Conservation (phyloP, 441 rosid genomes). For the Jatropha multifida region DNA sequence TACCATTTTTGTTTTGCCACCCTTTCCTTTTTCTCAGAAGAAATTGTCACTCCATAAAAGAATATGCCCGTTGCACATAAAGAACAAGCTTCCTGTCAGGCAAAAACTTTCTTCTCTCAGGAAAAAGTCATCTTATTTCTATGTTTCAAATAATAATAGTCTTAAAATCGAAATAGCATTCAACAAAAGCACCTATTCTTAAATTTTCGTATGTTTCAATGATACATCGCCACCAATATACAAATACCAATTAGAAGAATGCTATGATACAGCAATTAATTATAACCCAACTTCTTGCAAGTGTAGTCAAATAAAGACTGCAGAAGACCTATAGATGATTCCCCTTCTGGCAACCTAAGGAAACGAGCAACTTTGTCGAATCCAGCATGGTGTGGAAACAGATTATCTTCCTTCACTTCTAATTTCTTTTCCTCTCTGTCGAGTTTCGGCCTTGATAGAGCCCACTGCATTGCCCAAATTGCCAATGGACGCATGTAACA, state of each 20-base stretch:
- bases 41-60: no score
- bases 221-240: background rate
- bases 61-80: no score
- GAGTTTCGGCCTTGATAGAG: constrained; percentile 46
- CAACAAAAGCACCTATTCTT: background rate
- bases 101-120: no score
- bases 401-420: constrained; percentile 33
- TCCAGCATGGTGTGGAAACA: constrained; percentile 44
- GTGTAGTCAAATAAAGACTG: constrained; percentile 63
- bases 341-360: constrained; percentile 51
- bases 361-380: constrained; percentile 67
- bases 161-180: background rate
- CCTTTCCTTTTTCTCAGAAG: no score
- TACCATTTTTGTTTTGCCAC: no score
- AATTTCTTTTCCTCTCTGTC: constrained; percentile 20
- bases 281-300: constrained; percentile 39
- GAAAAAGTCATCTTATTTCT: no score
- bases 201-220: background rate
- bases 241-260: background rate
- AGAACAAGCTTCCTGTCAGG: no score
- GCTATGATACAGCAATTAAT: background rate
- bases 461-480: constrained; percentile 98
- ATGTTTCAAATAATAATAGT: background rate
- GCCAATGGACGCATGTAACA: constrained; percentile 90
- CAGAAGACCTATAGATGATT: constrained; percentile 37